These are phyloP conservation scores for Amanita pallidorosea DNA, from an alignment of 768 basidiomycete genomes.

Conservation along the genomic window DNA sequence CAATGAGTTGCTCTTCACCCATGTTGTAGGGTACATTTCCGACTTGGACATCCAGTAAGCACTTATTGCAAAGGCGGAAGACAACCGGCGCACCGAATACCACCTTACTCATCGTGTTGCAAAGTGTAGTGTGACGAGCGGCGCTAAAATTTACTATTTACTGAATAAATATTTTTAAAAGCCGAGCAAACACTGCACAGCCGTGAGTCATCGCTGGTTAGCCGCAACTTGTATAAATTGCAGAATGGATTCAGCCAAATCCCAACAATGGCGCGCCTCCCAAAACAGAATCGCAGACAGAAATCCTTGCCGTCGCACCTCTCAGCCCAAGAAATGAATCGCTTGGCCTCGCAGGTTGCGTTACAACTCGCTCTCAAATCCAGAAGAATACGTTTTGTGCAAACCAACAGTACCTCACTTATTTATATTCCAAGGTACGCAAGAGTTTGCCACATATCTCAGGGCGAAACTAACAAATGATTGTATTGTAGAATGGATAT, in stretches of 20 bases:
- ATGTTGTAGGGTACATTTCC: conserved; percentile 89
- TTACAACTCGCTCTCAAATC: conserved; percentile 13
- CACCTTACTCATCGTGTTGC: conserved; percentile 48
- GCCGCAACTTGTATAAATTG: too few relatives aligned
- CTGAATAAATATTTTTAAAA: too few relatives aligned
- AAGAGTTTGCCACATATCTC: not conserved
- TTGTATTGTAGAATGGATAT: conserved; percentile 27
- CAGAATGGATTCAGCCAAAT: not conserved
- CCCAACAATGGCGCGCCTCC: not conserved
- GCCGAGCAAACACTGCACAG: too few relatives aligned
- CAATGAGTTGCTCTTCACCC: conserved; percentile 81
- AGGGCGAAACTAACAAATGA: not conserved
- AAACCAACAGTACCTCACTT: conserved; percentile 13
- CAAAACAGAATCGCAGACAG: not conserved
- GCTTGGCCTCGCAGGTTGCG: not conserved
- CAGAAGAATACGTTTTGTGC: conserved; percentile 15
- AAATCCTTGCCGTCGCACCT: not conserved
- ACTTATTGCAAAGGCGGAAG: not conserved
- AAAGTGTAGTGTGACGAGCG: not conserved
- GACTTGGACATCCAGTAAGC: conserved; percentile 29
- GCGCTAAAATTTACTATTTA: not conserved
- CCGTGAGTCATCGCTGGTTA: too few relatives aligned
- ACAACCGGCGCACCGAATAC: conserved; percentile 47
- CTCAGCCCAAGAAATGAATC: not conserved
- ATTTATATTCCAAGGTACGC: not conserved